phyloP scores from a whole-genome alignment of 2,329 filamentous ascomycete genomes.

The Ophioceras dolichostomum region DNA sequence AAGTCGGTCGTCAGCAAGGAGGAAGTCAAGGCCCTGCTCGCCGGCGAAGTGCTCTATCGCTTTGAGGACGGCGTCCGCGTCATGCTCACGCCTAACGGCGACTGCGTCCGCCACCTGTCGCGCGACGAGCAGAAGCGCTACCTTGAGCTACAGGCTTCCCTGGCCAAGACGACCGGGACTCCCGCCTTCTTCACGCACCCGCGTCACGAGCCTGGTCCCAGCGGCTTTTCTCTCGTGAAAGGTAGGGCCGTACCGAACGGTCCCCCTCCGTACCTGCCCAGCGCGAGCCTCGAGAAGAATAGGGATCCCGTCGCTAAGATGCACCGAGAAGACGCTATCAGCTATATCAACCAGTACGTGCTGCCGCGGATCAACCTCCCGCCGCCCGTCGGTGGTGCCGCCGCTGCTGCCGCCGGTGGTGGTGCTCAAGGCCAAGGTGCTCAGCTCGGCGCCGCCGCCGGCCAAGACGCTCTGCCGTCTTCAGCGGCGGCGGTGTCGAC shows the following conservation, averaged over 20 bases:
- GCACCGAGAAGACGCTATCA: constrained; percentile 52
- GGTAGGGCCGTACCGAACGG: constrained; percentile 54
- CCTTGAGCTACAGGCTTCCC: constrained; percentile 50
- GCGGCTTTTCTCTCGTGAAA: constrained; percentile 50
- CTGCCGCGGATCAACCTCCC: constrained; percentile 45
- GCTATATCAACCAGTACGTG: constrained; percentile 59
- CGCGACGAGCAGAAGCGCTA: constrained; percentile 59
- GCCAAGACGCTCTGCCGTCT: not conserved
- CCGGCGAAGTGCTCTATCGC: constrained; percentile 48
- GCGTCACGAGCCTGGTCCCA: constrained; percentile 40
- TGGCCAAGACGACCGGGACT: constrained; percentile 35
- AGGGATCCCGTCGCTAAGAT: constrained; percentile 52
- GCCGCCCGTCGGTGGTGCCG: too few species aligned
- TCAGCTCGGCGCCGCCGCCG: constrained; percentile 2
- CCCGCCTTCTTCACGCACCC: constrained; percentile 44
- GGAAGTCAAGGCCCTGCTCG: constrained; percentile 41
- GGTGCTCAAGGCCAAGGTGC: not conserved
- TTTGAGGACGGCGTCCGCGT: constrained; percentile 52
- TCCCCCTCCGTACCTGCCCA: constrained; percentile 48
- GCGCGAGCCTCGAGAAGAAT: constrained; percentile 29
- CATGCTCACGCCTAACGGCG: constrained; percentile 63
- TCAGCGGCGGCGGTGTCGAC: too few species aligned
- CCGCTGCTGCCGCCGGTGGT: not conserved
- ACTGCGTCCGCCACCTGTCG: constrained; percentile 61
- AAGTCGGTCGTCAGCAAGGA: constrained; percentile 38